A percentile compares a stretch with the other conserved stretches of the same genome.
Conservation (phyloP, 305 asterid species). For the Fraxinus platypoda region DNA sequence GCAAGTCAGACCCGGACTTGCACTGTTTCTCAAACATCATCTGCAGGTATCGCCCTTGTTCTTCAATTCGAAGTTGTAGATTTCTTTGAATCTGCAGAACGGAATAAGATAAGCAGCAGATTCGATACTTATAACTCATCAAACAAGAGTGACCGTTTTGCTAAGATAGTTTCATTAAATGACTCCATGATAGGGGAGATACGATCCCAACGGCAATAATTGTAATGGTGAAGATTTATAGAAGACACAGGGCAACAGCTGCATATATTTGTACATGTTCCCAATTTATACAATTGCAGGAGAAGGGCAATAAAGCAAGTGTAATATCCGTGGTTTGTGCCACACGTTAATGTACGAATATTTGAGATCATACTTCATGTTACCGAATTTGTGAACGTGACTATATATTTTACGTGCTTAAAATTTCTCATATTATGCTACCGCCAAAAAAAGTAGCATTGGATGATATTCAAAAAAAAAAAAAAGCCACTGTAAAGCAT, state of each 20-base stretch:
- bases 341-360: background rate
- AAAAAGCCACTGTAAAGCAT: background rate
- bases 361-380: background rate
- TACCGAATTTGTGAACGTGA: background rate
- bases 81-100: constrained; percentile 80
- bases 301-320: background rate
- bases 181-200: background rate
- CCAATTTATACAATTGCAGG: constrained; percentile 7
- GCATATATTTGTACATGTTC: background rate
- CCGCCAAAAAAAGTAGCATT: background rate
- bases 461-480: background rate
- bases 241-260: background rate
- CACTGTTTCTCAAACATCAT: constrained; percentile 89
- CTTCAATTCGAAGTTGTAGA: constrained; percentile 85
- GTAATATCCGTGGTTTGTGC: background rate
- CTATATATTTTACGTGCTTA: background rate
- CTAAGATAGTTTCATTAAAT: background rate
- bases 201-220: background rate
- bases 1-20: constrained; percentile 49
- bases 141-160: background rate
- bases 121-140: background rate
- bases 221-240: background rate
- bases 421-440: background rate
- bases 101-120: background rate
- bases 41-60: constrained; percentile 79